Evolutionary conservation across 257 asterid genomes (phyloP).

Genomic region (Primulina eburnea): DNA sequence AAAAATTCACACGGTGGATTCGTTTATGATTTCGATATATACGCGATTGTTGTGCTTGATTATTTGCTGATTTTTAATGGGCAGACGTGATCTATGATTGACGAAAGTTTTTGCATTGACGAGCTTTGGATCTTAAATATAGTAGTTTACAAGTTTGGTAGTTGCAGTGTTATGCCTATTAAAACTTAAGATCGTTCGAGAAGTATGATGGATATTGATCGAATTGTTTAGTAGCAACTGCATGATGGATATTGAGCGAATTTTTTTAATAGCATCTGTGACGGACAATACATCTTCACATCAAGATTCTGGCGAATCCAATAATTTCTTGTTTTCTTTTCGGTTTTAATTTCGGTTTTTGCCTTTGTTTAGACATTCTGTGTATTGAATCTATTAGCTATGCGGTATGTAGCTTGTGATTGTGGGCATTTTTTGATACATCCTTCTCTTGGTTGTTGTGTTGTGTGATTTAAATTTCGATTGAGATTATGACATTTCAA

Average conservation of each 20-base stretch:
- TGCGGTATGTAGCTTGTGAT: too few species aligned
- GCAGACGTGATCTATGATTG: not conserved
- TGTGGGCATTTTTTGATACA: not conserved
- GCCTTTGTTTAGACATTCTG: not conserved
- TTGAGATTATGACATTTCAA: not conserved
- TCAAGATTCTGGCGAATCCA: not conserved
- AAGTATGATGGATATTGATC: too few species aligned
- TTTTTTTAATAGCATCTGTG: too few species aligned
- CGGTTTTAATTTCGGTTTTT: too few species aligned
- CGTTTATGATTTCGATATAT: not conserved
- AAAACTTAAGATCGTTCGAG: not conserved
- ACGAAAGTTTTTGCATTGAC: not conserved
- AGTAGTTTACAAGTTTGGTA: too few species aligned
- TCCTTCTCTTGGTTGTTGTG: not conserved
- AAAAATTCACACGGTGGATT: not conserved
- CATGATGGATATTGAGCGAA: too few species aligned
- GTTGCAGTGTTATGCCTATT: not conserved
- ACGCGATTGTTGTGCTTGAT: too few species aligned
- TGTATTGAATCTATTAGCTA: not conserved
- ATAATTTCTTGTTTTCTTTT: too few species aligned
- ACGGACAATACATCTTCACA: not conserved
- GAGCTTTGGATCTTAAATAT: too few species aligned
- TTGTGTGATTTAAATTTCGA: not conserved
- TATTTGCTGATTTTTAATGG: not conserved
- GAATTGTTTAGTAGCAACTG: too few species aligned